Percentiles rank a stretch among this genome's conserved stretches.
phyloP scores from a whole-genome alignment of 208 protist genomes.

The Wallacemonas rigidus region DNA sequence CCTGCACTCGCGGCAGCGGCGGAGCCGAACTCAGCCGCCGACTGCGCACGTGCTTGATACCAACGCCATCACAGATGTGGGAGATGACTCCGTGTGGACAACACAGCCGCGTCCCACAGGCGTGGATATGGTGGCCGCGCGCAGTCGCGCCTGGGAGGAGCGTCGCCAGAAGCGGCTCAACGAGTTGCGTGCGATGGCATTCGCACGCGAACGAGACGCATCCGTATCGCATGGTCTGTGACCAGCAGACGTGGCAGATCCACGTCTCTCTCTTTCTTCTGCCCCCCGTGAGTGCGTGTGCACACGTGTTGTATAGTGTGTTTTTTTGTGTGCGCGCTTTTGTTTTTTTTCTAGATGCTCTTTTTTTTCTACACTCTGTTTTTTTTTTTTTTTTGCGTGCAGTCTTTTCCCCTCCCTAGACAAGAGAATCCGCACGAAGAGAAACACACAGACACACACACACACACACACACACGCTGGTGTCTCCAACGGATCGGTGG shows the following conservation, averaged over 20 bases:
- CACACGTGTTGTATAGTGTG: background rate
- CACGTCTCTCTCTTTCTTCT: too few relatives aligned
- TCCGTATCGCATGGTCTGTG: too few relatives aligned
- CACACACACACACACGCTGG: too few relatives aligned
- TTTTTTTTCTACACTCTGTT: conserved; percentile 1
- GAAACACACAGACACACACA: too few relatives aligned
- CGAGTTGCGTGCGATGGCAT: conserved; percentile 8
- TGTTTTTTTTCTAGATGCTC: conserved; percentile 2
- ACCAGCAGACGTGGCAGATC: too few relatives aligned
- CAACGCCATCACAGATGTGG: too few relatives aligned
- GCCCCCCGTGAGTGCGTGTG: too few relatives aligned
- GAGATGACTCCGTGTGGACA: background rate
- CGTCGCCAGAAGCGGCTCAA: conserved; percentile 2
- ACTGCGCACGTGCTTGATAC: too few relatives aligned
- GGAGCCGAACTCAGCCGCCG: conserved; percentile 39
- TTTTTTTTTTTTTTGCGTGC: conserved; percentile 1
- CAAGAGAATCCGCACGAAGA: too few relatives aligned
- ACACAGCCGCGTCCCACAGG: conserved; percentile 35
- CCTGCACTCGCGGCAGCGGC: conserved; percentile 12
- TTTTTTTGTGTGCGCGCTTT: conserved; percentile 11
- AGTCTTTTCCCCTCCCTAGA: conserved; percentile 10
- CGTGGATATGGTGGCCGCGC: conserved; percentile 32
- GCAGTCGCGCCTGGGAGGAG: conserved; percentile 20
- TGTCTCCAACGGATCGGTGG: too few relatives aligned
- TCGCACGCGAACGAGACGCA: background rate